Conservation (phyloP, 345 rosid genomes). For the Carallia pectinifolia region DNA sequence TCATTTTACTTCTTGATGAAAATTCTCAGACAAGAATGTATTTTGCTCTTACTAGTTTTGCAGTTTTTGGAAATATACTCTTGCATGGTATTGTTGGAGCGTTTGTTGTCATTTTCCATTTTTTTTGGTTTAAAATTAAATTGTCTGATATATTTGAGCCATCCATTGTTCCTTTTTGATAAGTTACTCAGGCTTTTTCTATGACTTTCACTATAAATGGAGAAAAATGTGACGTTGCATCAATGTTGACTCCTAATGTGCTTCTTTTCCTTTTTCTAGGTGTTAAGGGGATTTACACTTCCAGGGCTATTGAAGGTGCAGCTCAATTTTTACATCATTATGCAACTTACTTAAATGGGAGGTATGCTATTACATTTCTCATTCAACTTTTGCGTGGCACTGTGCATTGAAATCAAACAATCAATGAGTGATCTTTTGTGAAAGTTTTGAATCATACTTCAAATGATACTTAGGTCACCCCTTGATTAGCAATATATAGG, state of each 20-base stretch:
- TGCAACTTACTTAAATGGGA: conserved; percentile 46
- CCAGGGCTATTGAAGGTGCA: conserved; percentile 66
- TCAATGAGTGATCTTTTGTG: not conserved
- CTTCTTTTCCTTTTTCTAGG: conserved; percentile 42
- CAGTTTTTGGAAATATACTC: not conserved
- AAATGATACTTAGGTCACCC: not conserved
- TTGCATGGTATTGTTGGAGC: not conserved
- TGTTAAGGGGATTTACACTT: conserved; percentile 68
- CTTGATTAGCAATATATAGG: not conserved
- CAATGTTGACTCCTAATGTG: conserved; percentile 10
- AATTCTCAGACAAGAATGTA: too few species aligned
- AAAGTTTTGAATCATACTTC: not conserved
- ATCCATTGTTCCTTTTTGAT: not conserved
- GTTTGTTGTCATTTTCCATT: not conserved
- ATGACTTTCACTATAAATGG: not conserved
- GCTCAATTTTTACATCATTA: conserved; percentile 56
- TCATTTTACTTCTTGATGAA: not conserved
- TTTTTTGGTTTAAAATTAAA: not conserved
- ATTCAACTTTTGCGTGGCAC: not conserved
- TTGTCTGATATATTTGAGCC: not conserved
- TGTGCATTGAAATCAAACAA: not conserved
- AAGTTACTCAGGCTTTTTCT: not conserved
- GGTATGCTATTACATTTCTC: conserved; percentile 35
- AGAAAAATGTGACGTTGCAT: conserved; percentile 3
- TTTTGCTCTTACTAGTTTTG: not conserved